Percentiles rank a stretch among this genome's conserved stretches.
Conservation (phyloP, 257 asterid species). For the Gentiana macrophylla region DNA sequence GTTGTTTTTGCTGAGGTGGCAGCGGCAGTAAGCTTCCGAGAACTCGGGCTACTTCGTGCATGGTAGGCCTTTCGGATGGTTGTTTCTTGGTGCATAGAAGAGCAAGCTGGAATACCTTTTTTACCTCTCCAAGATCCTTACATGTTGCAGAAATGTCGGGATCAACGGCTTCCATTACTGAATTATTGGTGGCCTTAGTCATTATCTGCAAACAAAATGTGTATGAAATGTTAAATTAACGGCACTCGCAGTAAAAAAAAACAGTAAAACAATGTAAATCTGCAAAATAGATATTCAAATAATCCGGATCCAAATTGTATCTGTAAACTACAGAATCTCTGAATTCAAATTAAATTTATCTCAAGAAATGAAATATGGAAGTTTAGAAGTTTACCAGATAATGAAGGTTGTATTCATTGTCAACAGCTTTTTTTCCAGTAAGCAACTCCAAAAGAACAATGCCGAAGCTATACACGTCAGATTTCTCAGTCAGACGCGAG, state of each 20-base stretch:
- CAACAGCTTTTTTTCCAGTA: slow-evolving; percentile 82
- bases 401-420: slow-evolving; percentile 81
- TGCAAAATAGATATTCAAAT: too few relatives aligned
- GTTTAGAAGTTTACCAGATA: slow-evolving; percentile 39
- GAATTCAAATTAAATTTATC: not conserved
- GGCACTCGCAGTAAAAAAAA: too few relatives aligned
- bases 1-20: slow-evolving; percentile 15
- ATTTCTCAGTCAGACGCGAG: slow-evolving; percentile 85
- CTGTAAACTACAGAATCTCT: not conserved
- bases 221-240: too few relatives aligned
- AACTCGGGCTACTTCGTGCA: slow-evolving; percentile 87
- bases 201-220: slow-evolving; percentile 36
- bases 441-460: slow-evolving; percentile 77
- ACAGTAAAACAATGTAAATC: too few relatives aligned
- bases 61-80: slow-evolving; percentile 76
- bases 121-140: slow-evolving; percentile 69
- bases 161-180: slow-evolving; percentile 86
- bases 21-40: slow-evolving; percentile 43
- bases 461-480: slow-evolving; percentile 88
- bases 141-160: slow-evolving; percentile 72
- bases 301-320: too few relatives aligned
- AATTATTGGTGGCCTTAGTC: slow-evolving; percentile 61
- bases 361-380: not conserved
- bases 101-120: slow-evolving; percentile 90
- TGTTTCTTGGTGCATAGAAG: slow-evolving; percentile 81